Conservation (phyloP, 2,329 filamentous ascomycete genomes). For the Nothopassalora personata region DNA sequence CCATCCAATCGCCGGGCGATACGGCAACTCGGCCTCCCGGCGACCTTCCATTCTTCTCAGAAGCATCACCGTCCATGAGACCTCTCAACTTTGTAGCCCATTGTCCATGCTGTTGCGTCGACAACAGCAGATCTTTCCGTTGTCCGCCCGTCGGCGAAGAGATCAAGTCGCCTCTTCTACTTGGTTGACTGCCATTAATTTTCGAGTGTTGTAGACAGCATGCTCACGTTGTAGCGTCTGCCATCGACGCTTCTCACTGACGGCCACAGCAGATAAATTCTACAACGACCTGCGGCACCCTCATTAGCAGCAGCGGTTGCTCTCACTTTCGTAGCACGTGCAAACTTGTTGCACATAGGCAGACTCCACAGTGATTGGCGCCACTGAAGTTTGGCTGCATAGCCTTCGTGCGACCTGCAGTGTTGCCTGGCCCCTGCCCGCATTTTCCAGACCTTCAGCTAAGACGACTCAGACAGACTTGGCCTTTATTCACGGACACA, state of each 20-base stretch:
- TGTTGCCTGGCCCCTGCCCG: background rate
- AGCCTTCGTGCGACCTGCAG: background rate
- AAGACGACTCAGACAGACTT: background rate
- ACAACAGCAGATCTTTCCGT: background rate
- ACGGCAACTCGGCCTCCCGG: background rate
- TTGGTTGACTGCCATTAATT: background rate
- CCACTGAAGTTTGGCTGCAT: background rate
- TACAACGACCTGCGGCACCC: background rate
- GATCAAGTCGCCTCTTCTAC: background rate
- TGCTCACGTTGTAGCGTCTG: no score
- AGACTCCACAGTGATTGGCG: background rate
- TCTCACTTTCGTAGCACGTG: background rate
- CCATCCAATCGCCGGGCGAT: no score
- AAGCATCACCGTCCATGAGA: background rate
- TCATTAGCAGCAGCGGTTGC: background rate
- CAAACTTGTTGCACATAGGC: background rate
- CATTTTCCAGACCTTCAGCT: background rate
- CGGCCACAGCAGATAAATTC: no score
- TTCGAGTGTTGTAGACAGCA: background rate
- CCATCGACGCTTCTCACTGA: no score
- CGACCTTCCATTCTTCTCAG: background rate
- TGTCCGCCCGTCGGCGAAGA: background rate
- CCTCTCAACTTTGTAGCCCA: background rate
- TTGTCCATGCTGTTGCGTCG: background rate
- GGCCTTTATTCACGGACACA: background rate